phyloP scores from a whole-genome alignment of 345 rosid genomes.

The Clarkia xantiana region DNA sequence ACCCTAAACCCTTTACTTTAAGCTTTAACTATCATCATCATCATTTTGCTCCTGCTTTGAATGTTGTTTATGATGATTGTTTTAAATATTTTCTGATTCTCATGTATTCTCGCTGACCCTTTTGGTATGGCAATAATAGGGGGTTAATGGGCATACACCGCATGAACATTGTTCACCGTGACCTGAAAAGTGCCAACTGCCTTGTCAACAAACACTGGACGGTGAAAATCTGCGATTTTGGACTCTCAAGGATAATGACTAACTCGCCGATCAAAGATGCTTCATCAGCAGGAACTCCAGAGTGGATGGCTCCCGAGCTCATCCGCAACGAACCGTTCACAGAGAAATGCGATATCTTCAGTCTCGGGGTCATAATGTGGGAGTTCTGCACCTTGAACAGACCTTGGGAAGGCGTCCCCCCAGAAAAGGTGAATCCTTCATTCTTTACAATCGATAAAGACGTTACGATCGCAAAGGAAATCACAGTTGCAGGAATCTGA shows the following conservation, averaged over 20 bases:
- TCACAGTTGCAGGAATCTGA: neutral
- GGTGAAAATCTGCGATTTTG: constrained; percentile 90
- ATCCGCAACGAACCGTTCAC: constrained; percentile 82
- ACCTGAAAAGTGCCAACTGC: constrained; percentile 80
- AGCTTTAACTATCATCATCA: too few species aligned
- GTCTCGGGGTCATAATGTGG: constrained; percentile 98
- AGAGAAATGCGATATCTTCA: constrained; percentile 93
- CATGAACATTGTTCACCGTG: constrained; percentile 92
- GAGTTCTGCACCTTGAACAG: constrained; percentile 77
- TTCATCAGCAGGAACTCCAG: constrained; percentile 94
- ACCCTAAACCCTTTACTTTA: too few species aligned
- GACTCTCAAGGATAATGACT: constrained; percentile 81
- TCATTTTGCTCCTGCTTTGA: too few species aligned
- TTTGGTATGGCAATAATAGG: constrained; percentile 17
- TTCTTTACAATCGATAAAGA: neutral
- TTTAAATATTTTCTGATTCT: too few species aligned
- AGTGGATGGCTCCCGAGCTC: constrained; percentile 99
- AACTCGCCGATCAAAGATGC: constrained; percentile 52
- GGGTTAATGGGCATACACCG: constrained; percentile 98
- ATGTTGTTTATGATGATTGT: too few species aligned
- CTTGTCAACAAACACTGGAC: constrained; percentile 81
- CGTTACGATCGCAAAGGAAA: too few species aligned
- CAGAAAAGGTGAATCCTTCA: constrained; percentile 53
- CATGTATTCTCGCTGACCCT: too few species aligned
- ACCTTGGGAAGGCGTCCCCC: constrained; percentile 97